Percentiles rank a stretch among this genome's conserved stretches.
Conservation (phyloP, 192 early-diverging fungal genomes). For the Coemansia sp. region DNA sequence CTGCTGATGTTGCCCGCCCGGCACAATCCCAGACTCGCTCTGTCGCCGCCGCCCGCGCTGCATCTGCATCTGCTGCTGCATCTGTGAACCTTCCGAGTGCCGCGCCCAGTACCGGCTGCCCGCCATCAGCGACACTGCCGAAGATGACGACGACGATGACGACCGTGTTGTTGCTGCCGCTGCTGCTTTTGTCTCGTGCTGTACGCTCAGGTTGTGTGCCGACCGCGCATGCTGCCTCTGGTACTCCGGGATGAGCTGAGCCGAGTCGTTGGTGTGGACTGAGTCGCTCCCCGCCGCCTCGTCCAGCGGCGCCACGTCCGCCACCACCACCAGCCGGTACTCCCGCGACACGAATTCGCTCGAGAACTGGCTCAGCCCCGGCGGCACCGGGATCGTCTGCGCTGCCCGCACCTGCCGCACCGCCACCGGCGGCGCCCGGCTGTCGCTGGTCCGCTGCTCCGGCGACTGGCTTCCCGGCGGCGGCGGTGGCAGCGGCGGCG, state of each 20-base stretch:
- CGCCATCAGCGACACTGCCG: not conserved
- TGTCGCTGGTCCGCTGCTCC: not conserved
- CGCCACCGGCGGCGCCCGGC: constrained; percentile 11
- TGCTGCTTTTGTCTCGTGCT: not conserved
- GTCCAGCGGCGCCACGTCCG: constrained; percentile 36
- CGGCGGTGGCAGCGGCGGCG: not conserved
- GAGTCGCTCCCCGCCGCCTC: constrained; percentile 17
- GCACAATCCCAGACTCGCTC: constrained; percentile 3
- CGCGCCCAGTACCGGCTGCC: not conserved
- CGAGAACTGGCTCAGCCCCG: constrained; percentile 46
- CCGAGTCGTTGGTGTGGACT: constrained; percentile 13
- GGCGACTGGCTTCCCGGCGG: not conserved
- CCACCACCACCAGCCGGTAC: constrained; percentile 48
- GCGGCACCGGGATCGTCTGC: constrained; percentile 35
- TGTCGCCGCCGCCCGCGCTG: constrained; percentile 6
- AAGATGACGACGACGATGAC: constrained; percentile 1
- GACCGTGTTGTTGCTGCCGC: not conserved
- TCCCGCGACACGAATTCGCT: constrained; percentile 49
- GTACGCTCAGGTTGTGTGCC: constrained; percentile 1
- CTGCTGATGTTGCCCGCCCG: not conserved
- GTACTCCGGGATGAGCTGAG: not conserved
- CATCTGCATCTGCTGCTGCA: not conserved
- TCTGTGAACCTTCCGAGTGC: not conserved
- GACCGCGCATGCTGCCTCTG: not conserved
- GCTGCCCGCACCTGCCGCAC: constrained; percentile 43